phyloP scores from a whole-genome alignment of 768 basidiomycete genomes.

The Kockovaella imperatae region DNA sequence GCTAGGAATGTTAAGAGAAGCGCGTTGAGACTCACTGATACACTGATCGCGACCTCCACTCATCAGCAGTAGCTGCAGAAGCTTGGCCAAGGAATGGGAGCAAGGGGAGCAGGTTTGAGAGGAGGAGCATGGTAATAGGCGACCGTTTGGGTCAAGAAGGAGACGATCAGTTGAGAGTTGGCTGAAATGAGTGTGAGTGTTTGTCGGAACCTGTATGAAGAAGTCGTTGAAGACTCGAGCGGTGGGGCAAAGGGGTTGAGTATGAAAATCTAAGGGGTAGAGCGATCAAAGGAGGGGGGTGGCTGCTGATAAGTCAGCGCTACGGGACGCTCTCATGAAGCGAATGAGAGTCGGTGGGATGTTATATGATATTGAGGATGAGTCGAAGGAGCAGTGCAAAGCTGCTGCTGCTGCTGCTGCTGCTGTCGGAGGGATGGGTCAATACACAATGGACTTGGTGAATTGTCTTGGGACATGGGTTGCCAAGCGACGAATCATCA shows the following conservation, averaged over 20 bases:
- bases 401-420: too few relatives aligned
- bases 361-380: too few relatives aligned
- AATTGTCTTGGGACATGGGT: too few relatives aligned
- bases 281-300: too few relatives aligned
- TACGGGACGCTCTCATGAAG: too few relatives aligned
- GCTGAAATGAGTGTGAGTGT: background rate
- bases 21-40: slow-evolving; percentile 25
- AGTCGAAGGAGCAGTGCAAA: too few relatives aligned
- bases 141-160: background rate
- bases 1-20: background rate
- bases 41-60: slow-evolving; percentile 31
- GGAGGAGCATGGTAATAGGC: slow-evolving; percentile 1
- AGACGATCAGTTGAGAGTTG: background rate
- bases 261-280: background rate
- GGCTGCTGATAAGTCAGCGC: too few relatives aligned
- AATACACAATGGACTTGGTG: too few relatives aligned
- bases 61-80: slow-evolving; percentile 25
- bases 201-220: background rate
- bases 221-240: background rate
- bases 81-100: slow-evolving; percentile 6
- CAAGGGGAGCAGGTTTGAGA: slow-evolving; percentile 9
- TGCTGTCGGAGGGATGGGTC: too few relatives aligned
- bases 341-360: too few relatives aligned
- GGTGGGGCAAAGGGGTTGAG: background rate
- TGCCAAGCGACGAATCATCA: too few relatives aligned